A percentile compares a stretch with the other conserved stretches of the same genome.
Evolutionary conservation across 805 yeast genomes (phyloP).

Genomic region (Scheffersomyces amazonensis): DNA sequence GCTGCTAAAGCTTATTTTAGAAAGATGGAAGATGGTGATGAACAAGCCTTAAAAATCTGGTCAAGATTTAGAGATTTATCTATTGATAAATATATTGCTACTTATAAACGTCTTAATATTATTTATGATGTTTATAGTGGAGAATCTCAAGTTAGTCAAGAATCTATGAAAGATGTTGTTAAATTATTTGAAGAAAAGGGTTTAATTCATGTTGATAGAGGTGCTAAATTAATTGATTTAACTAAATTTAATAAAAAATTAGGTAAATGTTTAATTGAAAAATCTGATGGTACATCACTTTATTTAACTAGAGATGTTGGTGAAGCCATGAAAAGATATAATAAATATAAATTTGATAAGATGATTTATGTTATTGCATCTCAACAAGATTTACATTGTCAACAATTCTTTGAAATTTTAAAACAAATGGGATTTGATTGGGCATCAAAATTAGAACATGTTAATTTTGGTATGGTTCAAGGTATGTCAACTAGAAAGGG

Average conservation of each 20-base stretch:
- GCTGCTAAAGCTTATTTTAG: slow-evolving; percentile 85
- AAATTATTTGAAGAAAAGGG: slow-evolving; percentile 62
- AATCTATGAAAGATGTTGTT: slow-evolving; percentile 64
- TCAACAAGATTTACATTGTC: slow-evolving; percentile 93
- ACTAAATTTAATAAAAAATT: slow-evolving; percentile 83
- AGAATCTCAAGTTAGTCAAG: slow-evolving; percentile 87
- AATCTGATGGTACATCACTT: slow-evolving; percentile 92
- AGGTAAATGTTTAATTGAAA: slow-evolving; percentile 89
- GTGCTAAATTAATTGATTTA: slow-evolving; percentile 86
- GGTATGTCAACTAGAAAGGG: slow-evolving; percentile 99
- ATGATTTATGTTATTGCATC: slow-evolving; percentile 94
- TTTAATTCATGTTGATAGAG: slow-evolving; percentile 80
- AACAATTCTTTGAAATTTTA: slow-evolving; percentile 91
- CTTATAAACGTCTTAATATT: slow-evolving; percentile 91
- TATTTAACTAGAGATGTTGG: slow-evolving; percentile 96
- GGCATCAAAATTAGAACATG: slow-evolving; percentile 77
- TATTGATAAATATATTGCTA: slow-evolving; percentile 78
- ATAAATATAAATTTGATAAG: slow-evolving; percentile 83
- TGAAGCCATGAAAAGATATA: slow-evolving; percentile 89
- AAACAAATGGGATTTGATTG: slow-evolving; percentile 87
- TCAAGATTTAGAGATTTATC: slow-evolving; percentile 85
- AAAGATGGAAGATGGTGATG: slow-evolving; percentile 92
- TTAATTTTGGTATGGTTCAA: slow-evolving; percentile 95
- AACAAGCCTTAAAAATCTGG: slow-evolving; percentile 76
- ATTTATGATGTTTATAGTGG: slow-evolving; percentile 88